phyloP scores from a whole-genome alignment of 2,329 filamentous ascomycete genomes.

The Calonectria crousiana region DNA sequence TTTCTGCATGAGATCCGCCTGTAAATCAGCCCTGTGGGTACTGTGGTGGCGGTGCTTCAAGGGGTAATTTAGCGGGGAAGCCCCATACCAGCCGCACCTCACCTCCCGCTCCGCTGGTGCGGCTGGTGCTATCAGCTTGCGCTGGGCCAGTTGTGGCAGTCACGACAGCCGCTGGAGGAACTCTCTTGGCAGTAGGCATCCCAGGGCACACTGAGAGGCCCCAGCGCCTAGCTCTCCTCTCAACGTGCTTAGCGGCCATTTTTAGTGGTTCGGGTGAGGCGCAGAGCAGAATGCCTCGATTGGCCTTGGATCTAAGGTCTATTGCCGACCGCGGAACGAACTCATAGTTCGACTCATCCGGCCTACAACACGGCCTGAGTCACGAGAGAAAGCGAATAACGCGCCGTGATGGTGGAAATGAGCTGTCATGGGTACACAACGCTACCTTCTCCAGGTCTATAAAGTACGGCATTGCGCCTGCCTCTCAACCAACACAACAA shows the following conservation, averaged over 20 bases:
- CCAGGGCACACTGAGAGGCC: background rate
- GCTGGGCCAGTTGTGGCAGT: background rate
- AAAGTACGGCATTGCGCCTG: background rate
- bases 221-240: background rate
- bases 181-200: background rate
- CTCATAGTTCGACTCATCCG: constrained; percentile 28
- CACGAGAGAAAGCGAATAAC: constrained; percentile 5
- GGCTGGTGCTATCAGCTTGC: background rate
- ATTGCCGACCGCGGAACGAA: background rate
- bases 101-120: no score
- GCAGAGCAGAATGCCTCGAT: background rate
- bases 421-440: background rate
- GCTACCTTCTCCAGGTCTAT: background rate
- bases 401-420: constrained; percentile 12
- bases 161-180: background rate
- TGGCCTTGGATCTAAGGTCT: constrained; percentile 5
- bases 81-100: background rate
- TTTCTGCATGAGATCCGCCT: background rate
- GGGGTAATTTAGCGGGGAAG: constrained; percentile 7
- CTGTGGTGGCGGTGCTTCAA: constrained; percentile 10
- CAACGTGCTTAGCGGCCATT: background rate
- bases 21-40: constrained; percentile 12
- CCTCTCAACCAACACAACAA: background rate
- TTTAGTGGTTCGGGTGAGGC: background rate
- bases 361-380: constrained; percentile 34